Percentiles rank a stretch among this genome's conserved stretches.
Conservation (phyloP, 2,329 filamentous ascomycete genomes). For the Akanthomyces uredinophilus region DNA sequence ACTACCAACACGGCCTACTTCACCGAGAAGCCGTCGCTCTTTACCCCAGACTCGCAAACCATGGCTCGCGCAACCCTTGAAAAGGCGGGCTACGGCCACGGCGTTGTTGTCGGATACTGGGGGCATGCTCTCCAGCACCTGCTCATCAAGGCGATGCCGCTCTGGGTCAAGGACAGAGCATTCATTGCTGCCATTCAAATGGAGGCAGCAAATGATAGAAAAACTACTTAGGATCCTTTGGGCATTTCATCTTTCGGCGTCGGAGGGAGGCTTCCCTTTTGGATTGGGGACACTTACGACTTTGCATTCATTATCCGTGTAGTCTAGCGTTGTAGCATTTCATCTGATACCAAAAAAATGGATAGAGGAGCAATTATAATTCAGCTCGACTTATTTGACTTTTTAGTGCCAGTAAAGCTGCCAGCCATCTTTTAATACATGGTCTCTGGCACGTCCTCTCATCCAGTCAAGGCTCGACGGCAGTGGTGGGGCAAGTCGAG, state of each 20-base stretch:
- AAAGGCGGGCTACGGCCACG: constrained; percentile 18
- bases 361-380: background rate
- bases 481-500: background rate
- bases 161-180: constrained; percentile 12
- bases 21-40: constrained; percentile 17
- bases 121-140: constrained; percentile 18
- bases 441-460: background rate
- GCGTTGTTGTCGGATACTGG: constrained; percentile 18
- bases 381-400: background rate
- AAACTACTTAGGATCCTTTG: background rate
- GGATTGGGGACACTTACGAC: background rate
- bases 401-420: background rate
- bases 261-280: background rate
- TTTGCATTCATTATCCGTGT: background rate
- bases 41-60: constrained; percentile 16
- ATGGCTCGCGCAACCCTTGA: constrained; percentile 19
- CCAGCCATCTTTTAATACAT: no score
- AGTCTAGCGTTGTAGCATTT: constrained; percentile 2
- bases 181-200: constrained; percentile 8
- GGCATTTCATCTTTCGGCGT: background rate
- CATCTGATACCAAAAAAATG: constrained; percentile 10
- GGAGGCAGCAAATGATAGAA: constrained; percentile 7
- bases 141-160: constrained; percentile 10
- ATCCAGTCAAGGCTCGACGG: background rate
- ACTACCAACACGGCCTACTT: constrained; percentile 18